Evolutionary conservation across 768 basidiomycete species (phyloP), one percentile per base, ranked within the genome.

Genomic region (Pleurotus eryngii): DNA sequence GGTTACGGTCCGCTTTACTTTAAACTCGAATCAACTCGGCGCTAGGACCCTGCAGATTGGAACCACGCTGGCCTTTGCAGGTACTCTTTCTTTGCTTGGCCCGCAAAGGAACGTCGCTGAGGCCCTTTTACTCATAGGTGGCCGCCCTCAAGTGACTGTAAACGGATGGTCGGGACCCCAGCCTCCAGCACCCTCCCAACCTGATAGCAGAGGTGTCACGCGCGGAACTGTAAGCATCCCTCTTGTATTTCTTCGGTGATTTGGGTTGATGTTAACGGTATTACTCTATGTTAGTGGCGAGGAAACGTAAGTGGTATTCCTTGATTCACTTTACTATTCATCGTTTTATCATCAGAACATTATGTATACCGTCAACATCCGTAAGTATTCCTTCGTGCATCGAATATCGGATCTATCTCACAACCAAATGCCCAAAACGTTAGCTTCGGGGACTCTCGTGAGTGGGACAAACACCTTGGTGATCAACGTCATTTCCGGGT

Each of bases 41-140:
- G 70, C 70, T 8, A 65, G 71, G 17, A 73, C 73, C 15, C 64
- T 74, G 4, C 47, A 70, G 38, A 74, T 74, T n/a, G 70, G 63
- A 4, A 73, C 72, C 5, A 74, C 72, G 1, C 62, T 71, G 22
- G 72, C 71, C 4, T 74, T 74, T 58, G 73, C 72, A 48, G 72
- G 71, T 67, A 54, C 7, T 64, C 54, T 18, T 12, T 2, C 7
- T 27, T 37, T 14, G 22, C 6, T 26, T 26, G 24, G 24, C 26
- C 20, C 17, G 12, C 18, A 17, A n/a, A 5, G 5, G 4, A 8
- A 8, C 18, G 30, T 1, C 26, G 20, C 42, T 14, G 9, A 46
- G 22, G 49, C 24, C 17, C 4, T 12, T n/a, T 53, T 15, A 17
- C 9, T 4, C 42, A 14, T 24, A 72, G 71, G 71, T 53, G 70